phyloP scores from a whole-genome alignment of 2,329 filamentous ascomycete genomes.

The Dactylellina cionopaga region DNA sequence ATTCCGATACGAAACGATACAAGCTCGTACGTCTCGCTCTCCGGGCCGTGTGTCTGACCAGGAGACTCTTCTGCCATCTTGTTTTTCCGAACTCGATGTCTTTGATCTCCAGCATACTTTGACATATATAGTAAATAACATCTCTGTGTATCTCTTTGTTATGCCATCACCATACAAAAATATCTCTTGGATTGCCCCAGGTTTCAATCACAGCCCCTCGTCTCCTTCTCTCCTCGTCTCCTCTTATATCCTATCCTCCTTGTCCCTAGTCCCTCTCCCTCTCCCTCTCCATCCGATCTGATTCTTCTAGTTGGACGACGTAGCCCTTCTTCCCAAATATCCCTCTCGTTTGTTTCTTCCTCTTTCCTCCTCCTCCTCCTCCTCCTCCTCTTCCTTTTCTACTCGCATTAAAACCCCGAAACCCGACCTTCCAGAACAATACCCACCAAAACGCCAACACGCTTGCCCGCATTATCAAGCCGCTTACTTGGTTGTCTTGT shows the following conservation, averaged over 20 bases:
- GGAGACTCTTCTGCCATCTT: constrained; percentile 17
- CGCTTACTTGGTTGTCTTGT: constrained; percentile 29
- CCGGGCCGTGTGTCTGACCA: constrained; percentile 15
- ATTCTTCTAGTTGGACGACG: background rate
- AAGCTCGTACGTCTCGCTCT: constrained; percentile 7
- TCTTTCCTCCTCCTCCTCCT: background rate
- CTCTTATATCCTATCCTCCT: background rate
- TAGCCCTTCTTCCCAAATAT: background rate
- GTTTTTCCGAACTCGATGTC: constrained; percentile 17
- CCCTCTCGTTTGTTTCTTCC: background rate
- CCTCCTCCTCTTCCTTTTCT: background rate
- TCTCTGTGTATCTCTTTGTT: background rate
- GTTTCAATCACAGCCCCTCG: constrained; percentile 8
- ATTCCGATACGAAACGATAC: background rate
- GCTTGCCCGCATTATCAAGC: constrained; percentile 1
- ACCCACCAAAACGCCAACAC: constrained; percentile 1
- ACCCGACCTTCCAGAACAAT: constrained; percentile 36
- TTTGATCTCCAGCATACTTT: background rate
- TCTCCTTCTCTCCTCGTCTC: background rate
- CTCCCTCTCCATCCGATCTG: background rate
- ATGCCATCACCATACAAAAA: background rate
- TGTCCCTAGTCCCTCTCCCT: background rate
- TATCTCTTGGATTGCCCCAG: background rate
- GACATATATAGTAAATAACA: too few species aligned
- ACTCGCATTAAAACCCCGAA: constrained; percentile 7